Conservation (phyloP, 1,284 basidiomycete genomes). For the Leccinum subspadiceum region DNA sequence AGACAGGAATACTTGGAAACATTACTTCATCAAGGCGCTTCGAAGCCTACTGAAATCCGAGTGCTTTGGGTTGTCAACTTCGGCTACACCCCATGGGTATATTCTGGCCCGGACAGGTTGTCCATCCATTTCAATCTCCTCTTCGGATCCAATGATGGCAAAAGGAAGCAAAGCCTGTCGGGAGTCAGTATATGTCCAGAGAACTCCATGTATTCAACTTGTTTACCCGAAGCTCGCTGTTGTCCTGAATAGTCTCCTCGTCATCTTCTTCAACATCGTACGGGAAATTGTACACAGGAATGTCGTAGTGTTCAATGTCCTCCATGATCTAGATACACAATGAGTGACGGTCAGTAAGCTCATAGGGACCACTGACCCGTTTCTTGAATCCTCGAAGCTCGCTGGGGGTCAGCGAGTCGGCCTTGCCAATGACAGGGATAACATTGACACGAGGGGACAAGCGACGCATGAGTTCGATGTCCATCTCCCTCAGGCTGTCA, state of each 20-base stretch:
- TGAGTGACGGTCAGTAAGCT: conserved; percentile 10
- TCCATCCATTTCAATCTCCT: conserved; percentile 92
- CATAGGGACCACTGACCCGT: conserved; percentile 56
- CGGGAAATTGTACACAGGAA: conserved; percentile 99
- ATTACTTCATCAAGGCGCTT: conserved; percentile 85
- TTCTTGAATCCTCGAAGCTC: conserved; percentile 97
- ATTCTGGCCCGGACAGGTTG: conserved; percentile 88
- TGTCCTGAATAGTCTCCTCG: conserved; percentile 98
- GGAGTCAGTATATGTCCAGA: conserved; percentile 1
- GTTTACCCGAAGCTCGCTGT: conserved; percentile 85
- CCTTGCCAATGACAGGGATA: conserved; percentile 98
- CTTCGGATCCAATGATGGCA: conserved; percentile 96
- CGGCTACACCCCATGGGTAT: conserved; percentile 98
- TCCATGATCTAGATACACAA: conserved; percentile 81
- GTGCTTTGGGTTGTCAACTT: conserved; percentile 98
- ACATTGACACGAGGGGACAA: conserved; percentile 97
- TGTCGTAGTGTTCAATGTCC: conserved; percentile 98
- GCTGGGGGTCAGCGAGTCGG: conserved; percentile 89
- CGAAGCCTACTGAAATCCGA: conserved; percentile 94
- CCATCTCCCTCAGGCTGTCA: conserved; percentile 90
- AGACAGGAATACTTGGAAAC: not conserved
- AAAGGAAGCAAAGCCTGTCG: conserved; percentile 86
- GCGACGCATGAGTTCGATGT: conserved; percentile 97
- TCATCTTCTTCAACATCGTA: conserved; percentile 99
- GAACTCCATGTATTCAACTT: not conserved